Conservation (phyloP, 2,329 filamentous ascomycete genomes). For the Leptodontidium sp. region DNA sequence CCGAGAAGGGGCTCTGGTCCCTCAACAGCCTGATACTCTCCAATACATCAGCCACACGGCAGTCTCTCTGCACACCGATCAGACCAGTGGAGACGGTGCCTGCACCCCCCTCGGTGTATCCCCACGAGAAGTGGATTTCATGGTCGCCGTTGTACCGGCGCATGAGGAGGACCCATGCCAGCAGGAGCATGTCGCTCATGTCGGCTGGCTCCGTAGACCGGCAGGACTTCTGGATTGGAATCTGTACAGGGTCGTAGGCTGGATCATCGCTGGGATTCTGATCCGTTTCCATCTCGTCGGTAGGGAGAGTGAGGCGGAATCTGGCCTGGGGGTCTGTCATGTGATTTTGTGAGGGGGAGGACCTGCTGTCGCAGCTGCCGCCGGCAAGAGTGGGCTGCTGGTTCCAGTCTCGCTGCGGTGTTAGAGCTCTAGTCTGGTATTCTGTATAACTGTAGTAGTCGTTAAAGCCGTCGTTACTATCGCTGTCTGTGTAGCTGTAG, state of each 20-base stretch:
- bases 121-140: constrained; percentile 17
- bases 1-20: constrained; percentile 18
- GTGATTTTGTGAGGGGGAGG: constrained; percentile 10
- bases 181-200: constrained; percentile 25
- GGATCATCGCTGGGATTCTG: constrained; percentile 14
- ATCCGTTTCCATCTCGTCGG: constrained; percentile 20
- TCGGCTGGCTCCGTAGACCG: constrained; percentile 12
- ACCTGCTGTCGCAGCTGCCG: not conserved
- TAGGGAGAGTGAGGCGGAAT: constrained; percentile 14
- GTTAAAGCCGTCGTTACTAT: not conserved
- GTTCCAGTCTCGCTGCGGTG: constrained; percentile 17
- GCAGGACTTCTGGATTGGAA: constrained; percentile 12
- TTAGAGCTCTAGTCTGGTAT: not conserved
- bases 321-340: constrained; percentile 17
- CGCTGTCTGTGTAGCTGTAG: not conserved
- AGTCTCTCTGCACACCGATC: constrained; percentile 18
- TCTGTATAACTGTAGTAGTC: constrained; percentile 7
- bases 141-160: constrained; percentile 12
- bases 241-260: constrained; percentile 15
- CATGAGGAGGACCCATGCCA: constrained; percentile 20
- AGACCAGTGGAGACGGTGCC: constrained; percentile 10
- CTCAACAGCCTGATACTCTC: constrained; percentile 17
- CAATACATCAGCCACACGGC: constrained; percentile 17
- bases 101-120: constrained; percentile 12
- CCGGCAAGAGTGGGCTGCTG: constrained; percentile 11